Conservation (phyloP, 768 basidiomycete species). For the Steccherinum ochraceum region DNA sequence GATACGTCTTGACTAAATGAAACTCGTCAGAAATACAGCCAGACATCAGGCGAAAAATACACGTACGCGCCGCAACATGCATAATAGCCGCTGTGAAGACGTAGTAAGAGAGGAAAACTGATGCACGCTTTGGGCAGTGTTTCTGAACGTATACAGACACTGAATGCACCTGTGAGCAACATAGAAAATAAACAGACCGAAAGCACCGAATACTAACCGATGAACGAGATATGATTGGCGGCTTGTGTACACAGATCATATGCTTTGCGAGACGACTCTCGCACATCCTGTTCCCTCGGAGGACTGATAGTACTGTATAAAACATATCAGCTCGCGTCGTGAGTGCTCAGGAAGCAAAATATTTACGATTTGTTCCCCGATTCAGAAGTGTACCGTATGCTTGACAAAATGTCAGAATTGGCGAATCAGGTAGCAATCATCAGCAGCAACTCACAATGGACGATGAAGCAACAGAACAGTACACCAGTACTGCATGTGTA, state of each 20-base stretch:
- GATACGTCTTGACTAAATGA: conserved; percentile 50
- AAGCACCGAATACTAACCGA: conserved; percentile 48
- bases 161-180: conserved; percentile 19
- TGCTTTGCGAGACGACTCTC: conserved; percentile 51
- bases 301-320: conserved; percentile 11
- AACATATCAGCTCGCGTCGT: background rate
- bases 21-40: background rate
- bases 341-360: background rate
- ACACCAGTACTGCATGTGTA: conserved; percentile 88
- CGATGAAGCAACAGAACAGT: conserved; percentile 68
- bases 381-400: conserved; percentile 24
- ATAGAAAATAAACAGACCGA: background rate
- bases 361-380: conserved; percentile 14
- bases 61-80: conserved; percentile 70
- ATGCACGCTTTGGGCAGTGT: conserved; percentile 52
- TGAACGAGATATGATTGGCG: conserved; percentile 73
- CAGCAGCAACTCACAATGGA: conserved; percentile 55
- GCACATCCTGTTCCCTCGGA: conserved; percentile 45
- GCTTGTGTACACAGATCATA: conserved; percentile 71
- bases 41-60: background rate
- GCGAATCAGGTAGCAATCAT: background rate
- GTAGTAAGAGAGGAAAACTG: conserved; percentile 74
- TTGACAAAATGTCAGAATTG: conserved; percentile 9
- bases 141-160: conserved; percentile 56
- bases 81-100: conserved; percentile 76